phyloP scores from a whole-genome alignment of 1,284 basidiomycete genomes.

The Marasmius oreades region DNA sequence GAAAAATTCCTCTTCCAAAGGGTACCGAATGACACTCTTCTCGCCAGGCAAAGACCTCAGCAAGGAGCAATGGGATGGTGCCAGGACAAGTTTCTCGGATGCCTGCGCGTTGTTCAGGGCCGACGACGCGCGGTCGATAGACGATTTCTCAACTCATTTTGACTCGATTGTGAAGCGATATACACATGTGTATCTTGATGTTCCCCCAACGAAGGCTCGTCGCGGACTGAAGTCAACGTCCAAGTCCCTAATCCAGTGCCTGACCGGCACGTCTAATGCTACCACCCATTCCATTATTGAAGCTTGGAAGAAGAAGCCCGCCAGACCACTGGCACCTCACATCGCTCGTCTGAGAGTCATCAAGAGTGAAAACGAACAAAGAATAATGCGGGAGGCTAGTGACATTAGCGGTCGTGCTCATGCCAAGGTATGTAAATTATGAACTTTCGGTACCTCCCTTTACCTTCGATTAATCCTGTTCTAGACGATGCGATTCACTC shows the following conservation, averaged over 20 bases:
- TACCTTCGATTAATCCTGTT: constrained; percentile 4
- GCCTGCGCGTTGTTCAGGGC: constrained; percentile 67
- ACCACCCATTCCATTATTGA: constrained; percentile 55
- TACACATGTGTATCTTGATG: constrained; percentile 40
- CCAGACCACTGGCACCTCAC: constrained; percentile 51
- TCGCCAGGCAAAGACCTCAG: constrained; percentile 73
- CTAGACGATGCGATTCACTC: constrained; percentile 81
- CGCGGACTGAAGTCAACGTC: constrained; percentile 23
- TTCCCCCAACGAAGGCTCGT: constrained; percentile 18
- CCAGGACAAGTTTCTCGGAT: constrained; percentile 64
- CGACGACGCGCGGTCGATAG: constrained; percentile 65
- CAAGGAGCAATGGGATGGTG: constrained; percentile 93
- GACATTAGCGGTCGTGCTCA: constrained; percentile 76
- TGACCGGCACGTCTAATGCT: constrained; percentile 24
- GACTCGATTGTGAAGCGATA: constrained; percentile 27
- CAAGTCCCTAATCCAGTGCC: constrained; percentile 48
- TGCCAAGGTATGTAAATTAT: constrained; percentile 54
- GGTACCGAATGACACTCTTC: constrained; percentile 90
- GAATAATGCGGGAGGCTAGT: constrained; percentile 70
- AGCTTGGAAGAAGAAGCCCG: constrained; percentile 42
- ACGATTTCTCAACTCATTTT: constrained; percentile 51
- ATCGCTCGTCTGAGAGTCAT: constrained; percentile 61
- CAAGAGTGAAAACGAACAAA: constrained; percentile 70
- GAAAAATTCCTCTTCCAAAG: constrained; percentile 62
- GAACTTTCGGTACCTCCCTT: neutral